Conservation (phyloP, 1,139 yeast genomes). For the Meyerozyma smithsonii region DNA sequence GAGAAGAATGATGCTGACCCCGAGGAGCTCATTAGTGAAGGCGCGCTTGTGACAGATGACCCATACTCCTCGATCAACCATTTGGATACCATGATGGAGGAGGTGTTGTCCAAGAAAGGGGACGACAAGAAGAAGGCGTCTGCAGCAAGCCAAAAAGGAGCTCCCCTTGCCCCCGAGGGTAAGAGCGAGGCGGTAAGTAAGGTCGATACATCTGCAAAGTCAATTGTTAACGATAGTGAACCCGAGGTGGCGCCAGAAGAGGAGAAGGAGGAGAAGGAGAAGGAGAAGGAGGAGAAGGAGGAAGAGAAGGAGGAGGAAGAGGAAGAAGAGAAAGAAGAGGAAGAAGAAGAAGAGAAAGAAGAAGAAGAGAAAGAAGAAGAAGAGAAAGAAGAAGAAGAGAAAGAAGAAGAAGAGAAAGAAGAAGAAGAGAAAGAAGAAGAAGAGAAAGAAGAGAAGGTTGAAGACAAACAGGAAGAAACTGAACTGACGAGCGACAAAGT, state of each 20-base stretch:
- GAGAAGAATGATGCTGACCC: constrained; percentile 44
- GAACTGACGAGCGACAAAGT: neutral
- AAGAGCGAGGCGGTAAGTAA: constrained; percentile 6
- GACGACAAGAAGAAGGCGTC: too few species aligned
- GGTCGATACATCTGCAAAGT: neutral
- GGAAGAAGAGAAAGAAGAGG: constrained; percentile 1
- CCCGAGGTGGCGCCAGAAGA: neutral
- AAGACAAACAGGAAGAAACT: neutral
- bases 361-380: constrained; percentile 6
- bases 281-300: constrained; percentile 2
- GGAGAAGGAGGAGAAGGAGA: constrained; percentile 34
- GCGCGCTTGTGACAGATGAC: constrained; percentile 45
- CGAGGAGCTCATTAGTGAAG: constrained; percentile 36
- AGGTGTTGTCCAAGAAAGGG: constrained; percentile 19
- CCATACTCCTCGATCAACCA: constrained; percentile 38
- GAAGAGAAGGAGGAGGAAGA: constrained; percentile 5
- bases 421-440: neutral
- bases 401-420: constrained; percentile 5
- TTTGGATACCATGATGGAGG: constrained; percentile 39
- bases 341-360: constrained; percentile 2
- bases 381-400: constrained; percentile 5
- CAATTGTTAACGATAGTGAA: neutral
- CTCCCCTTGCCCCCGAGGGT: too few species aligned
- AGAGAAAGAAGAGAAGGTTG: neutral
- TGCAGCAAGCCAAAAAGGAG: too few species aligned